These are phyloP conservation scores for Cladochytrium replicatum DNA, from an alignment of 192 early-diverging fungal species.

Conservation along the genomic window DNA sequence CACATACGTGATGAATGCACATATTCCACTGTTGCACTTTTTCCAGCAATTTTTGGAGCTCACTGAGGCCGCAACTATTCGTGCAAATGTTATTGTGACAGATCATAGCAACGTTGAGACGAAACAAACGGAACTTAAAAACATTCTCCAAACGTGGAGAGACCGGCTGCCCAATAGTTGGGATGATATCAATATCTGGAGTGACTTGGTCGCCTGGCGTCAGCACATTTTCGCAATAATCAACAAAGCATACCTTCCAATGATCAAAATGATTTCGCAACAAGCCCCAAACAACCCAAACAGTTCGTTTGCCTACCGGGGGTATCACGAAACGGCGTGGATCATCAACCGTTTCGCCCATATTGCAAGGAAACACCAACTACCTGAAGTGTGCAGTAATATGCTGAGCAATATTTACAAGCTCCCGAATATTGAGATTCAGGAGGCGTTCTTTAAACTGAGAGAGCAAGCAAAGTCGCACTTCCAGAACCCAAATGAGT, in stretches of 20 bases:
- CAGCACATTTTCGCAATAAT: constrained; percentile 95
- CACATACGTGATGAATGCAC: constrained; percentile 69
- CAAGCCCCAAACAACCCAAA: constrained; percentile 29
- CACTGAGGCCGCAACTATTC: constrained; percentile 83
- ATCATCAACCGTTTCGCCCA: constrained; percentile 99
- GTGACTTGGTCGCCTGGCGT: constrained; percentile 93
- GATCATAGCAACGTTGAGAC: constrained; percentile 74
- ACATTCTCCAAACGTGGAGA: constrained; percentile 85
- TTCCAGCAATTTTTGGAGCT: constrained; percentile 98
- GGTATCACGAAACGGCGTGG: constrained; percentile 99
- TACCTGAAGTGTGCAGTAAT: constrained; percentile 84
- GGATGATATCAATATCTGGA: constrained; percentile 98
- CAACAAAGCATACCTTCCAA: constrained; percentile 88
- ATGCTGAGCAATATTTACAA: constrained; percentile 93
- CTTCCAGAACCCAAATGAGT: constrained; percentile 78
- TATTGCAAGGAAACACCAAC: constrained; percentile 87
- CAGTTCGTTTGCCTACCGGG: constrained; percentile 88
- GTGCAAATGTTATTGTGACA: constrained; percentile 66
- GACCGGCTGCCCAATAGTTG: constrained; percentile 92
- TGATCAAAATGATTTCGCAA: constrained; percentile 41
- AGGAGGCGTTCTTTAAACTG: constrained; percentile 92
- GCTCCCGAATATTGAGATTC: constrained; percentile 98
- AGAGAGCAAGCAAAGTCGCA: constrained; percentile 98
- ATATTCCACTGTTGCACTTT: constrained; percentile 75
- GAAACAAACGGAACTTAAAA: constrained; percentile 82